Percentiles rank a stretch among this genome's conserved stretches.
Evolutionary conservation across 2,329 filamentous ascomycete species (phyloP).

Genomic region (Botrytis porri): DNA sequence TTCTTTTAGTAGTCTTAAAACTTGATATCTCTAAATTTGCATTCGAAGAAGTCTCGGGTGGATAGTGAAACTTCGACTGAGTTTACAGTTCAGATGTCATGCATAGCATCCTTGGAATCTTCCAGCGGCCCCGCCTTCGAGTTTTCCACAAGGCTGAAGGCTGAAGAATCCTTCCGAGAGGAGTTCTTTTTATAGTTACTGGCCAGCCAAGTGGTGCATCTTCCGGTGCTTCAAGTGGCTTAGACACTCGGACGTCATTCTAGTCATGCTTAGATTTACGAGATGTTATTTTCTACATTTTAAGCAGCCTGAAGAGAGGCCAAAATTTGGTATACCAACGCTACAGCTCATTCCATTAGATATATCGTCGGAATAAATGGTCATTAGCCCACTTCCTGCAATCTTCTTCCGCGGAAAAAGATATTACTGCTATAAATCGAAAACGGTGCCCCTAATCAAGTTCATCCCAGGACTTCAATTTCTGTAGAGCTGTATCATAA

Average conservation of each 20-base stretch:
- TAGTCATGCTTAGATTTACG: not conserved
- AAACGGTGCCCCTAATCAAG: not conserved
- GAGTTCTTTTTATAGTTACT: not conserved
- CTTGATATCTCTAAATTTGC: not conserved
- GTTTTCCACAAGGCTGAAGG: constrained; percentile 1
- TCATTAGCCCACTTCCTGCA: not conserved
- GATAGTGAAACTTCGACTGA: not conserved
- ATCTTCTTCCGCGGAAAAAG: not conserved
- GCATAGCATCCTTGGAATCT: not conserved
- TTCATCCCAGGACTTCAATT: not conserved
- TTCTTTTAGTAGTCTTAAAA: not conserved
- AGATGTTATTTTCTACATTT: not conserved
- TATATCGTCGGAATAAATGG: not conserved
- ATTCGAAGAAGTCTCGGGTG: not conserved
- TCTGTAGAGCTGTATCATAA: not conserved
- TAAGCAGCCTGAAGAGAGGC: not conserved
- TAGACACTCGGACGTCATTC: not conserved
- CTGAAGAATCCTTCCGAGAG: not conserved
- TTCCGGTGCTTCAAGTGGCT: not conserved
- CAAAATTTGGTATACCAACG: not conserved
- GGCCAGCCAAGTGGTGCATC: not conserved
- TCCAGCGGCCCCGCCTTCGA: not conserved
- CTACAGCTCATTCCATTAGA: not conserved
- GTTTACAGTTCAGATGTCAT: constrained; percentile 4
- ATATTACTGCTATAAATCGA: not conserved